Base-by-base conservation (phyloP, 2,329 filamentous ascomycete genomes). In the Paraphaeosphaeria minitans region DNA sequence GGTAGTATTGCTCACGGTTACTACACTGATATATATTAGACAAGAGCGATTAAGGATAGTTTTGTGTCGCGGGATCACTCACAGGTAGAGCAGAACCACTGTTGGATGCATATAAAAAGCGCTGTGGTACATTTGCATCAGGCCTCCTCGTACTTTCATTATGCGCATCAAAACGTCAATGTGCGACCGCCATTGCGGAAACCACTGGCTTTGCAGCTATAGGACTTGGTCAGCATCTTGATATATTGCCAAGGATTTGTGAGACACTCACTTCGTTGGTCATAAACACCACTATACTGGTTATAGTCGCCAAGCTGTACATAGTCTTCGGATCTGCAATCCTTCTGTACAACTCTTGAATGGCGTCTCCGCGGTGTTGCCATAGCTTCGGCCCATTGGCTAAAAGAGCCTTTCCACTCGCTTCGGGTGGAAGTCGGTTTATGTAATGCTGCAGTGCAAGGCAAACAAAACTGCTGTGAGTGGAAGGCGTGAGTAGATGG, bases 271-370 rank as follows among this genome's bases (percentile, higher is more conserved):
- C 70, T 58, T 75, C 72, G 47, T 66, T 59, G 19, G 66, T 65
- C 60, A 74, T 59, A 47, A 75, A 70, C 59, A 73, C 67, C 2
- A 73, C 39, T 3, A 75, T 66, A 39, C 67, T 71, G 8, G 65
- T 61, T 1, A 75, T 72, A 0, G 70, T 72, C 27, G 64, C 37
- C 39, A 74, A 67, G 24, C 58, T 67, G 31, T 58, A 66, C 47
- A 63, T 58, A 3, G 66, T 73, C 39, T 60, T 70, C 14, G 69
- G 66, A n/a, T 63, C 63, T 1, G 59, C 62, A 16, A 75, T 62
- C 4, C 67, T 61, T 0, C 65, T 57, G 33, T 65, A 67, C 1
- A 75, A 53, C 8, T 67, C 61, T 3, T 66, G 64, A 8, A 75
- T 70, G 2, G 72, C 70, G 21, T 60, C 63, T 21, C 71, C 71